Conservation (phyloP, 2,329 filamentous ascomycete genomes). For the Fulvia fulva region DNA sequence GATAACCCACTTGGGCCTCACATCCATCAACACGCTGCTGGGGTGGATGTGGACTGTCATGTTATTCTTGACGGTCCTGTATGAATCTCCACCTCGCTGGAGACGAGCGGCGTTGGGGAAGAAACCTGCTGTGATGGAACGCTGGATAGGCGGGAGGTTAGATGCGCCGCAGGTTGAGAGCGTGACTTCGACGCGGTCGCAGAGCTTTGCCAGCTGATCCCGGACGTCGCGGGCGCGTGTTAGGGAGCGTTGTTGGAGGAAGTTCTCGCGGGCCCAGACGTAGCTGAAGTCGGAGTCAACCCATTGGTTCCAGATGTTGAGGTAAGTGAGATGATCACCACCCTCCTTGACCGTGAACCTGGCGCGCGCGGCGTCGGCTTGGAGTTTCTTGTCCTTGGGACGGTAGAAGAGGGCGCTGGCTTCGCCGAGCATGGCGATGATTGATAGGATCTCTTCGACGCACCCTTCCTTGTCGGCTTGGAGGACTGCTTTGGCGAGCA, state of each 20-base stretch:
- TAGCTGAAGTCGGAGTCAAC: conserved; percentile 84
- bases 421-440: conserved; percentile 92
- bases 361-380: conserved; percentile 84
- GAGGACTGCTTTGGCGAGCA: conserved; percentile 84
- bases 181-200: conserved; percentile 84
- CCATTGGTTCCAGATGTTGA: conserved; percentile 96
- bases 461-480: conserved; percentile 88
- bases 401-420: conserved; percentile 86
- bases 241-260: conserved; percentile 84
- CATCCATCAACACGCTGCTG: conserved; percentile 72
- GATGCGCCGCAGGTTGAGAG: conserved; percentile 60
- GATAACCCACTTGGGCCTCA: conserved; percentile 79
- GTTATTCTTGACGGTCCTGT: conserved; percentile 87
- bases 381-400: conserved; percentile 94
- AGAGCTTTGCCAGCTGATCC: conserved; percentile 86
- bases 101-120: conserved; percentile 88
- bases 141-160: conserved; percentile 76
- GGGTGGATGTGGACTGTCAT: conserved; percentile 91
- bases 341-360: conserved; percentile 88
- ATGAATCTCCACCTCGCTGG: conserved; percentile 78
- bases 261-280: conserved; percentile 89
- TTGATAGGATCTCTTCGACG: conserved; percentile 84
- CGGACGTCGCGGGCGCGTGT: conserved; percentile 85
- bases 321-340: conserved; percentile 80
- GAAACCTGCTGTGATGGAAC: conserved; percentile 85